Conservation (phyloP, 257 asterid genomes). For the Petunia axillaris region DNA sequence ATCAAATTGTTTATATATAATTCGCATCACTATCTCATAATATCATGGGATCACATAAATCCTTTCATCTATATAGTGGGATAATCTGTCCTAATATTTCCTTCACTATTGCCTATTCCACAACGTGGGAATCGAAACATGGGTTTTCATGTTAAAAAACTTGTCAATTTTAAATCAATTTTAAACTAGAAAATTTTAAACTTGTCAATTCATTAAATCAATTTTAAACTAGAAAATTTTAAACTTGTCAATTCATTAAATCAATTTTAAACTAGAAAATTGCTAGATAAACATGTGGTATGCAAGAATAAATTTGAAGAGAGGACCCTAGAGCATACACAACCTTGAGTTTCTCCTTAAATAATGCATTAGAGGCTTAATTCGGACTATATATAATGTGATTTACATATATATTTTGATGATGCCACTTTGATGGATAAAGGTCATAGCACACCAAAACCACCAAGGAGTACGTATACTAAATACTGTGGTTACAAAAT, state of each 20-base stretch:
- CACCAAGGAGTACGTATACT: neutral
- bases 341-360: neutral
- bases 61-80: neutral
- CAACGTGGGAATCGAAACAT: constrained; percentile 7
- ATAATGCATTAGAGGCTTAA: neutral
- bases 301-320: neutral
- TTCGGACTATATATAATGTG: neutral
- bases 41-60: neutral
- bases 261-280: neutral
- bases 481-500: neutral
- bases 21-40: neutral
- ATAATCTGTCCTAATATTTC: neutral
- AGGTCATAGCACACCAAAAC: constrained; percentile 13
- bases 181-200: neutral
- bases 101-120: neutral
- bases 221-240: neutral
- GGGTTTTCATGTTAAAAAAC: neutral
- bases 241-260: too few species aligned
- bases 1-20: neutral
- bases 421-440: neutral
- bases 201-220: too few species aligned
- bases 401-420: too few species aligned
- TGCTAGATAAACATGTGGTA: constrained; percentile 4
- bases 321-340: neutral
- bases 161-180: too few species aligned